phyloP scores from a whole-genome alignment of 192 early-diverging fungal species.

The Geranomyces variabilis region DNA sequence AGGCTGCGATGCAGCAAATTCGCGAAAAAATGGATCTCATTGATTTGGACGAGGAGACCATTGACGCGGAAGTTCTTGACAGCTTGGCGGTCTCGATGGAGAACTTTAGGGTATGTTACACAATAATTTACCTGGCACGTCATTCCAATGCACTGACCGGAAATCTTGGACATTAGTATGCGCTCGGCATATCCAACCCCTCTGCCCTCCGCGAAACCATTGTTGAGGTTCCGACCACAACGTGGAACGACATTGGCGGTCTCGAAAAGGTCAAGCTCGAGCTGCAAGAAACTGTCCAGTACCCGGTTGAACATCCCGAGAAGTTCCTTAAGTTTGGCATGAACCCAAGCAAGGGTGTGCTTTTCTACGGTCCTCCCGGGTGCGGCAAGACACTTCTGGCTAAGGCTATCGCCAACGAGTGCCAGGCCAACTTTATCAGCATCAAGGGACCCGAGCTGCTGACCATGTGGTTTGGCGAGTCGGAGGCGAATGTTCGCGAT shows the following conservation, averaged over 20 bases:
- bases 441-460: slow-evolving; percentile 98
- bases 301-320: slow-evolving; percentile 98
- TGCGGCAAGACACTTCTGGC: slow-evolving; percentile 98
- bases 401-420: slow-evolving; percentile 99
- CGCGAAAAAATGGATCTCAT: slow-evolving; percentile 99
- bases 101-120: slow-evolving; percentile 77
- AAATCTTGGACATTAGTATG: slow-evolving; percentile 54
- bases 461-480: slow-evolving; percentile 99
- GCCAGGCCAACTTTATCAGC: slow-evolving; percentile 99
- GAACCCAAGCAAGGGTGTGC: slow-evolving; percentile 92
- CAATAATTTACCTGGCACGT: no score
- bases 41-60: slow-evolving; percentile 97
- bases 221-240: slow-evolving; percentile 93
- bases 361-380: slow-evolving; percentile 99
- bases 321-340: slow-evolving; percentile 99
- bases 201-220: slow-evolving; percentile 98
- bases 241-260: slow-evolving; percentile 97
- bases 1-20: slow-evolving; percentile 99
- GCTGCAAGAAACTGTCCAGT: slow-evolving; percentile 98
- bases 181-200: slow-evolving; percentile 92
- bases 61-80: slow-evolving; percentile 96
- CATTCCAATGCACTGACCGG: neutral
- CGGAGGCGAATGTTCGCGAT: slow-evolving; percentile 98
- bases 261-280: slow-evolving; percentile 97
- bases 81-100: slow-evolving; percentile 95